Conservation (phyloP, 2,329 filamentous ascomycete species). For the Talaromyces atroroseus region DNA sequence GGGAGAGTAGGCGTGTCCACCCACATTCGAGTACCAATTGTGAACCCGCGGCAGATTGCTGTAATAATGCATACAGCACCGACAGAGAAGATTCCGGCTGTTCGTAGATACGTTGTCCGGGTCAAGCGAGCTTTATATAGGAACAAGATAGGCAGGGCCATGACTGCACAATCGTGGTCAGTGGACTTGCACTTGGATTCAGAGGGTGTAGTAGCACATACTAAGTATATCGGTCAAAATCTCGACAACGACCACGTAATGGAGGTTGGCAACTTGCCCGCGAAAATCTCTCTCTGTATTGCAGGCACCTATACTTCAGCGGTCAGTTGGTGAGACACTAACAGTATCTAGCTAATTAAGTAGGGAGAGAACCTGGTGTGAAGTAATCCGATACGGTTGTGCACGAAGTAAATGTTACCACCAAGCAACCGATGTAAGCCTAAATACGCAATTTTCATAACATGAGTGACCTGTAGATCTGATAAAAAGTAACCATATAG, state of each 20-base stretch:
- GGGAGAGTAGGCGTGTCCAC: conserved; percentile 24
- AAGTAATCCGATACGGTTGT: conserved; percentile 32
- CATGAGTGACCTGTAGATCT: not conserved
- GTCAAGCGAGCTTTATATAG: conserved; percentile 33
- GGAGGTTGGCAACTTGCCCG: conserved; percentile 29
- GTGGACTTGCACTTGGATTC: not conserved
- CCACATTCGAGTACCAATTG: conserved; percentile 26
- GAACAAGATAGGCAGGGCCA: conserved; percentile 32
- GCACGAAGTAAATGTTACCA: conserved; percentile 32
- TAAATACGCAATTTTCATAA: conserved; percentile 12
- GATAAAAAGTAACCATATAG: not conserved
- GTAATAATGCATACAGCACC: conserved; percentile 23
- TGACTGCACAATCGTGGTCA: conserved; percentile 22
- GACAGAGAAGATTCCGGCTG: conserved; percentile 25
- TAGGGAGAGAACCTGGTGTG: conserved; percentile 16
- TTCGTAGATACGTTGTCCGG: conserved; percentile 25
- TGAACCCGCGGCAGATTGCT: conserved; percentile 24
- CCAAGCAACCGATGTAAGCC: conserved; percentile 32
- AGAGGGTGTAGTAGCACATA: conserved; percentile 13
- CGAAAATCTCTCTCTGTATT: conserved; percentile 22
- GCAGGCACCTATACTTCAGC: conserved; percentile 19
- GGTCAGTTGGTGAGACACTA: not conserved
- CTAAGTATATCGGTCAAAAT: conserved; percentile 32
- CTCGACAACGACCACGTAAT: conserved; percentile 31
- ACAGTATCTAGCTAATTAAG: not conserved